Base-by-base conservation (phyloP, 441 rosid genomes). In the Pelargonium australe region DNA sequence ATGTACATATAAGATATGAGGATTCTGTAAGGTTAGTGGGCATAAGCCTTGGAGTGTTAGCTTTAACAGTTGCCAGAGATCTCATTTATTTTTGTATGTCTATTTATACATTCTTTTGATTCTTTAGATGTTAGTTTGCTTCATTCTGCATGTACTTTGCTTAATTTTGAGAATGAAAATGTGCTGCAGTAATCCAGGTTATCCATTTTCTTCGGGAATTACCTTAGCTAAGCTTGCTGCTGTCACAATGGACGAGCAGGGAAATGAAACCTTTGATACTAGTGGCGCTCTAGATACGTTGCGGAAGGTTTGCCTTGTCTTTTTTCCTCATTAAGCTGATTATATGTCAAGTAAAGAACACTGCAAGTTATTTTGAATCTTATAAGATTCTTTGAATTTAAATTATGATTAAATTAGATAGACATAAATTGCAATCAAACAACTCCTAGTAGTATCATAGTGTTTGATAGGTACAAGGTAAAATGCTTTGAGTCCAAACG, bases 141-240 rank as follows among this genome's bases (percentile, higher is more conserved):
- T 55, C 64, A 41, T 75, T 45, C 57, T 66, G 63, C 13, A 64
- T 53, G 51, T 60, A 44, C 57, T 62, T 51, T 75, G 61, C 77
- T 72, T 79, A 67, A 73, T 78, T 75, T 69, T 67, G 66, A 16
- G n/a, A 61, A 71, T 73, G 43, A 72, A 57, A 58, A 43, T 73
- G 62, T 44, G 10, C 62, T 81, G 68, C 86, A 95, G 99, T 79
- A 85, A 89, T 83, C 86, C 82, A 3, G 91, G 92, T 73, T 86
- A 85, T 85, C 97, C 99, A 20, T 95, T 92, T 88, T 81, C 89
- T 71, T 85, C 90, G 72, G 99, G 99, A 57, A 81, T 90, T 82
- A 89, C 99, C 69, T 80, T 95, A 75, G 99, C 98, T 60, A 95
- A 89, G 83, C 91, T 95, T 68, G 99, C 99, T 67, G 99, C 99